Conservation (phyloP, 768 basidiomycete species). For the Amanita polypyramis region DNA sequence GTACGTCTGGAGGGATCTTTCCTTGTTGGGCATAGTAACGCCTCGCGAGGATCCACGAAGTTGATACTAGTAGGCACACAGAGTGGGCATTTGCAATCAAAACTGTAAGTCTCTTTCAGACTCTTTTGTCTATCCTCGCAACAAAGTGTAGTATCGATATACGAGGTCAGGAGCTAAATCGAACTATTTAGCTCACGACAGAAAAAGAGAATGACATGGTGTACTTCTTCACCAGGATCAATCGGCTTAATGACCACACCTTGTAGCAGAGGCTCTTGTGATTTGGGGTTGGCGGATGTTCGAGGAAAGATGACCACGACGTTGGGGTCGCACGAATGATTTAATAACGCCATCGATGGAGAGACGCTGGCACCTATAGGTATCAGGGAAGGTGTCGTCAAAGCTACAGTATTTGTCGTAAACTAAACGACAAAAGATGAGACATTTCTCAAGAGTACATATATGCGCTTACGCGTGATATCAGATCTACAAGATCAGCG, state of each 20-base stretch:
- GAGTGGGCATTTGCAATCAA: slow-evolving; percentile 57
- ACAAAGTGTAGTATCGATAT: slow-evolving; percentile 79
- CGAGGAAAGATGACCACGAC: slow-evolving; percentile 88
- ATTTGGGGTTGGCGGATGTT: slow-evolving; percentile 19
- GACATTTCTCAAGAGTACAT: neutral
- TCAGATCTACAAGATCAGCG: slow-evolving; percentile 55
- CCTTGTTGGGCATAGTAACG: slow-evolving; percentile 55
- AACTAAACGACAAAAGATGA: slow-evolving; percentile 45
- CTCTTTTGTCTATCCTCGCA: slow-evolving; percentile 37
- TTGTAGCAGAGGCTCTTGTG: slow-evolving; percentile 54
- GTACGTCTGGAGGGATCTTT: neutral
- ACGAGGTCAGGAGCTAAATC: slow-evolving; percentile 64
- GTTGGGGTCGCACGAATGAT: slow-evolving; percentile 85
- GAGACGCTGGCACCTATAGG: slow-evolving; percentile 83
- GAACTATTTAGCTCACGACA: neutral
- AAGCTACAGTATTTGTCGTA: slow-evolving; percentile 82
- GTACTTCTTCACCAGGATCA: slow-evolving; percentile 57
- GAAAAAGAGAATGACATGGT: slow-evolving; percentile 5
- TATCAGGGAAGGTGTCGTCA: slow-evolving; percentile 66
- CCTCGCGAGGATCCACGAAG: slow-evolving; percentile 52
- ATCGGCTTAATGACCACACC: slow-evolving; percentile 66
- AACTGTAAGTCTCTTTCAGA: slow-evolving; percentile 68
- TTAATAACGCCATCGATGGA: slow-evolving; percentile 69
- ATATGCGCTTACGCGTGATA: slow-evolving; percentile 50
- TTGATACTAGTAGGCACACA: slow-evolving; percentile 25